These are phyloP conservation scores for Ilex aquifolium DNA, from an alignment of 257 asterid species.

Conservation along the genomic window DNA sequence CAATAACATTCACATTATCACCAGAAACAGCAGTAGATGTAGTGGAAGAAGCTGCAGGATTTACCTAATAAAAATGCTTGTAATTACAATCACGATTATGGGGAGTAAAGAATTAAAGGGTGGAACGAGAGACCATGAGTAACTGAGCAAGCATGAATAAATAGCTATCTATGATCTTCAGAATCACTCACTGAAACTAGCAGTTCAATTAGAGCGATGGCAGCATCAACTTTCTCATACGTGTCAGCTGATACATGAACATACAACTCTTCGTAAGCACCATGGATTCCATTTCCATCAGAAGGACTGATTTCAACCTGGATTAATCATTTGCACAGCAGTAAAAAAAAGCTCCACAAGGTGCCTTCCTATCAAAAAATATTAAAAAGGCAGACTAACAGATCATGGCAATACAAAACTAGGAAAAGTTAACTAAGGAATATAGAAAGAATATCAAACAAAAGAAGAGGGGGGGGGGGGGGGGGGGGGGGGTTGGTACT, in stretches of 20 bases:
- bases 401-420: background rate
- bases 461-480: background rate
- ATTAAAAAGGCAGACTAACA: background rate
- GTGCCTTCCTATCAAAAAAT: background rate
- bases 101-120: background rate
- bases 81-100: background rate
- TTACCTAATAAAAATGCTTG: conserved; percentile 31
- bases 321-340: background rate
- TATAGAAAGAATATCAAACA: background rate
- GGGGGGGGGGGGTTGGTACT: no score
- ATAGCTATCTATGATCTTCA: conserved; percentile 9
- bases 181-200: conserved; percentile 63
- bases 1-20: conserved; percentile 20
- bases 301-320: conserved; percentile 65
- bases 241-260: conserved; percentile 82
- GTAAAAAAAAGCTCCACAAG: background rate
- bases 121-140: background rate
- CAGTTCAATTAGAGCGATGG: conserved; percentile 78
- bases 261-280: conserved; percentile 56
- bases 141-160: background rate
- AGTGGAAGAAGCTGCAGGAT: conserved; percentile 40
- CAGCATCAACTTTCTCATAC: conserved; percentile 81
- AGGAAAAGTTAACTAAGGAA: background rate
- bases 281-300: conserved; percentile 42
- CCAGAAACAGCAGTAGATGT: conserved; percentile 33